Percentiles rank a stretch among this genome's conserved stretches.
Conservation (phyloP, 2,329 filamentous ascomycete species). For the Calycina herbarum region DNA sequence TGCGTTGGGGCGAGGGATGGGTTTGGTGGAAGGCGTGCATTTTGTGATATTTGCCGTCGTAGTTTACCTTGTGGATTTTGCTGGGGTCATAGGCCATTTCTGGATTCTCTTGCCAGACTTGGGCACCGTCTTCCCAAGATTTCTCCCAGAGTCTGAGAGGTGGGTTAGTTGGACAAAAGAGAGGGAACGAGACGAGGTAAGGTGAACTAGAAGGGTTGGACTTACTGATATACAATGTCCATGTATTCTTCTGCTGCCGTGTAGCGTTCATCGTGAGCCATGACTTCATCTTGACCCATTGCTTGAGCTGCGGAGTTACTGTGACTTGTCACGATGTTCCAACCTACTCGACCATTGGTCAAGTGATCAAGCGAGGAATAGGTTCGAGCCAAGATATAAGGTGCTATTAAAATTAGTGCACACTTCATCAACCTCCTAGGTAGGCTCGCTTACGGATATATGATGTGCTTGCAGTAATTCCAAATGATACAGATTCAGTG, state of each 20-base stretch:
- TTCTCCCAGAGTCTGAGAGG: constrained; percentile 53
- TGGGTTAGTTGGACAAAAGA: neutral
- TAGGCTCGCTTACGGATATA: constrained; percentile 41
- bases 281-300: constrained; percentile 55
- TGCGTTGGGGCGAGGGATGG: constrained; percentile 28
- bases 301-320: constrained; percentile 64
- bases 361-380: constrained; percentile 67
- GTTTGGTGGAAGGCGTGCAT: constrained; percentile 61
- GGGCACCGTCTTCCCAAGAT: constrained; percentile 59
- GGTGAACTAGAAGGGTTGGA: no score
- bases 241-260: constrained; percentile 62
- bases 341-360: constrained; percentile 52
- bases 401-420: neutral
- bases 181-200: no score
- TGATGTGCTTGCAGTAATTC: constrained; percentile 64
- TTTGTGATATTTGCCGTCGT: constrained; percentile 59
- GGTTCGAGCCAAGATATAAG: constrained; percentile 41
- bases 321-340: constrained; percentile 63
- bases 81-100: constrained; percentile 37
- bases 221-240: constrained; percentile 48
- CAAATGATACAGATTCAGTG: constrained; percentile 63
- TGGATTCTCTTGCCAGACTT: constrained; percentile 46
- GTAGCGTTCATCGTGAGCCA: constrained; percentile 65
- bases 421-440: no score
- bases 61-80: constrained; percentile 52